Evolutionary conservation across 805 yeast species (phyloP).

Genomic region (Suhomyces xylopsoci): DNA sequence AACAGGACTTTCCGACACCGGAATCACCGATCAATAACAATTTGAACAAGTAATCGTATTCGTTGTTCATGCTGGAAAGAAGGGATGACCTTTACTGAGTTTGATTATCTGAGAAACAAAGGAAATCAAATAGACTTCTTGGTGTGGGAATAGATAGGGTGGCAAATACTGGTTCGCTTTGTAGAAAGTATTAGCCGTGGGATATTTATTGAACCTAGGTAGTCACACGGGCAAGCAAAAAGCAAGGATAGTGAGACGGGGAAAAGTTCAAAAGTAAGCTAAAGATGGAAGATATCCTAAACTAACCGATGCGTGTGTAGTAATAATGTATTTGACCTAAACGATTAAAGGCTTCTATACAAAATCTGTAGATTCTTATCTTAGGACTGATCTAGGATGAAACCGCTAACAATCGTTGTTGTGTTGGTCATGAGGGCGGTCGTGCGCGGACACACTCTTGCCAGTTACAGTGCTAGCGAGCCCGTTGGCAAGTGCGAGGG

Average conservation of each 20-base stretch:
- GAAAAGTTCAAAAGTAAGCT: background rate
- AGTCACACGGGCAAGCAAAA: background rate
- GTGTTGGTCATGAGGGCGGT: constrained; percentile 5
- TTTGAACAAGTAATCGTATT: constrained; percentile 97
- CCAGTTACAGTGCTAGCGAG: background rate
- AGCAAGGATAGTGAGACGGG: background rate
- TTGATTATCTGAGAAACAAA: background rate
- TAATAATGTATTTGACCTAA: background rate
- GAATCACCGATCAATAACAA: constrained; percentile 95
- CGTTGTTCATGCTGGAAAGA: constrained; percentile 62
- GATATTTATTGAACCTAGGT: background rate
- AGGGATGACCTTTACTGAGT: background rate
- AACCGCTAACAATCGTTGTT: constrained; percentile 2
- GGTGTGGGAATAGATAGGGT: background rate
- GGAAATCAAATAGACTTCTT: background rate
- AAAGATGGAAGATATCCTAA: background rate
- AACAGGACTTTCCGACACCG: constrained; percentile 97
- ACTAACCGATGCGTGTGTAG: background rate
- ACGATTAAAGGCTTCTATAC: background rate
- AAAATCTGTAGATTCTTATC: background rate
- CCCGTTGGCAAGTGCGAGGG: background rate
- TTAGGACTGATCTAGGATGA: background rate
- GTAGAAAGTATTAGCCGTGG: background rate
- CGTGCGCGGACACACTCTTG: background rate
- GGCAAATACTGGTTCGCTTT: background rate